Base-by-base conservation (phyloP, 139 green algal species). In the Tetratostichococcus sp. region DNA sequence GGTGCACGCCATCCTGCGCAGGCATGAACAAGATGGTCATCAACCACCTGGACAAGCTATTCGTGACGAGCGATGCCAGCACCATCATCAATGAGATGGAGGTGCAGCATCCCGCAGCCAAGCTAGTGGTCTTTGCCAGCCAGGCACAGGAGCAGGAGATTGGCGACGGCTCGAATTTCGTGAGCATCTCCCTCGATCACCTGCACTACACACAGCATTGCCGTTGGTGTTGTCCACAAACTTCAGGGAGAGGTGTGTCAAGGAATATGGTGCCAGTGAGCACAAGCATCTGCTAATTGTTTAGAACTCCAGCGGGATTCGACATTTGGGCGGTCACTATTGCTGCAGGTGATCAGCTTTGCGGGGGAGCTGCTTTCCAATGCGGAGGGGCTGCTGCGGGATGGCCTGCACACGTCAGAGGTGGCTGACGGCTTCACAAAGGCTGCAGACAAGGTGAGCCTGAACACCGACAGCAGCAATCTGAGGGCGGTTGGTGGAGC, bases 21-120 rank as follows among this genome's bases (percentile, higher is more conserved):
- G 94, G 95, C 58, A 98, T 98, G 96, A 99, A 98, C 85, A 99
- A 99, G 81, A 98, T 99, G 91, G 91, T 99, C 6, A 98, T 99
- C 86, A 99, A 99, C 83, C 96, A 99, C 68, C 78, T 99, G 32
- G 96, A 98, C 59, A 97, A 97, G 82, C 88, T 98, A 28, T 98
- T 98, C 86, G 94, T 99, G 16, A 99, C 96, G 21, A 96, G 85
- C 80, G 96, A 99, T 76, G 91, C 93, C 0, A 91, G 86, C 67
- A 98, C 95, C 1, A 99, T 99, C 72, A 80, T 97, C 19, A 89
- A 75, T 14, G 96, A 99, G 84, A 88, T 99, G 33, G 96, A 99
- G 84, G 93, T 99, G 58, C 86, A 96, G 82, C 96, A 99, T 83
- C 96, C 96, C 0, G 96, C 96, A 6, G 96, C 96, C 23, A 97